These are phyloP conservation scores for Fraxinus americana DNA, from an alignment of 257 asterid genomes.

Conservation along the genomic window DNA sequence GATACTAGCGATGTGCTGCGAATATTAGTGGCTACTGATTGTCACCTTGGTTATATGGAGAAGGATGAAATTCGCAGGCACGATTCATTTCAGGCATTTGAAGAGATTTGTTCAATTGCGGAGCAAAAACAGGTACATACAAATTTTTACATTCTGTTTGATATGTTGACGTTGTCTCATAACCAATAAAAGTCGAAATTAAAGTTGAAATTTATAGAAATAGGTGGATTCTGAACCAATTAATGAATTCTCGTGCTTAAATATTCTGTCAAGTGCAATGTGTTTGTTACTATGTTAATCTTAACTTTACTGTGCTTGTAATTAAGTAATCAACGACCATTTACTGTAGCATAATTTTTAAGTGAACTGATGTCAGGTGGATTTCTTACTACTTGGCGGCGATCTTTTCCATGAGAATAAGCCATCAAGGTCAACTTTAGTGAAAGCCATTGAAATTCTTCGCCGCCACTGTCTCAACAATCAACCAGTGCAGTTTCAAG, in stretches of 20 bases:
- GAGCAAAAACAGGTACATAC: slow-evolving; percentile 76
- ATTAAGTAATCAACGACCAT: not conserved
- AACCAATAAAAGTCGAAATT: not conserved
- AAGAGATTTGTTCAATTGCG: slow-evolving; percentile 97
- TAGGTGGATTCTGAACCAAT: not conserved
- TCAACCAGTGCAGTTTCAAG: slow-evolving; percentile 88
- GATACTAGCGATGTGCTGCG: slow-evolving; percentile 61
- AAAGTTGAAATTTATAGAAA: not conserved
- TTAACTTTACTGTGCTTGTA: not conserved
- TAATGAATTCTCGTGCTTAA: not conserved
- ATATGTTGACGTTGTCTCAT: slow-evolving; percentile 11
- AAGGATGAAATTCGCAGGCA: slow-evolving; percentile 95
- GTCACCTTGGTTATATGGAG: slow-evolving; percentile 99
- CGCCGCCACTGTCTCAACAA: slow-evolving; percentile 91
- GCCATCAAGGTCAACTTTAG: slow-evolving; percentile 94
- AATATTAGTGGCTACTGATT: slow-evolving; percentile 88
- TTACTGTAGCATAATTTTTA: not conserved
- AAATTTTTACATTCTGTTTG: slow-evolving; percentile 17
- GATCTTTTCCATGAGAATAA: slow-evolving; percentile 98
- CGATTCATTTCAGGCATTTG: slow-evolving; percentile 93
- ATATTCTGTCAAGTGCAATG: not conserved
- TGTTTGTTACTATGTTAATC: not conserved
- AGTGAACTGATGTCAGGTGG: slow-evolving; percentile 55
- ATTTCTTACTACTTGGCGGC: slow-evolving; percentile 91
- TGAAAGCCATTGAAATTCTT: slow-evolving; percentile 88